Conservation (phyloP, 495 filamentous ascomycete species). For the Filosporella fistucella region DNA sequence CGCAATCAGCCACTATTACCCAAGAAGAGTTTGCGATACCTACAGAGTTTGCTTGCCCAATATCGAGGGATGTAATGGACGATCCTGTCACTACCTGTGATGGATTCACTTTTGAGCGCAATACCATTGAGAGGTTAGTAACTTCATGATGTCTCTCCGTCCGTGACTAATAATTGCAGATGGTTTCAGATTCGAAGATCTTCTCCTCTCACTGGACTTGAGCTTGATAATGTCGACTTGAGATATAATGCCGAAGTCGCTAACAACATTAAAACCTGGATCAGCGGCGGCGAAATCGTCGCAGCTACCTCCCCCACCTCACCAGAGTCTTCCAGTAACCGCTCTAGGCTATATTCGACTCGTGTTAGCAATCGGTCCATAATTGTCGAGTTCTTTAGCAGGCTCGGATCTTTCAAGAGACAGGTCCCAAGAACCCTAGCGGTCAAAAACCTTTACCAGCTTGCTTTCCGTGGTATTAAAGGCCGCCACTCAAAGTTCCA, state of each 20-base stretch:
- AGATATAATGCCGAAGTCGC: constrained; percentile 16
- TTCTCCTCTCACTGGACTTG: constrained; percentile 26
- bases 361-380: not conserved
- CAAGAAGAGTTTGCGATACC: constrained; percentile 9
- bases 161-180: no score
- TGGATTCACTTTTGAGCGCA: constrained; percentile 23
- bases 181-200: constrained; percentile 27
- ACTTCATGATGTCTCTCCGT: not conserved
- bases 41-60: constrained; percentile 24
- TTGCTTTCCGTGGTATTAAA: constrained; percentile 24
- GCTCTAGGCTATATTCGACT: constrained; percentile 1
- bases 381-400: constrained; percentile 13
- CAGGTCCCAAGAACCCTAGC: constrained; percentile 1
- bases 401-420: constrained; percentile 10
- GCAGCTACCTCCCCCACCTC: not conserved
- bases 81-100: constrained; percentile 27
- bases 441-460: constrained; percentile 16
- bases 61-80: constrained; percentile 25
- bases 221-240: constrained; percentile 12
- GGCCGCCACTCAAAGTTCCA: constrained; percentile 22
- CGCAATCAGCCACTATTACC: not conserved
- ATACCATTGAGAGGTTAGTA: constrained; percentile 7
- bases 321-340: not conserved
- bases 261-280: constrained; percentile 6
- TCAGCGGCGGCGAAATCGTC: constrained; percentile 8